Base-by-base conservation (phyloP, 2,329 filamentous ascomycete species). In the Pseudocercospora cruenta region DNA sequence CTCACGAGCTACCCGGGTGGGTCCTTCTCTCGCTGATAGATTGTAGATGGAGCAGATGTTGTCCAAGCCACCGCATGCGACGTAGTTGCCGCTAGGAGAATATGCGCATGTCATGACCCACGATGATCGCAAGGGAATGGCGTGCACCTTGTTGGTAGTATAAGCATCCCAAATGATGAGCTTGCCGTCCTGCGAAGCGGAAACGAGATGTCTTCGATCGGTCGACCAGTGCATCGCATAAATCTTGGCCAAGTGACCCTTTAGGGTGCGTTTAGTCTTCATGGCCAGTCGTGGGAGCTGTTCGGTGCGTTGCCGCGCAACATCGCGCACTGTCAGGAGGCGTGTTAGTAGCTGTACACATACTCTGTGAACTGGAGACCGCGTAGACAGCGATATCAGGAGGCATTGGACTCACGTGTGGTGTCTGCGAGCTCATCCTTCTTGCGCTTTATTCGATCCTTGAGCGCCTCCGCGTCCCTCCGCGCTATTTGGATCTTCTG, bases 101-200 rank as follows among this genome's bases (percentile, higher is more conserved):
- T 99, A 99, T 78, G 95, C 95, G 87, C 95, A 99, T 72, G 95
- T 99, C 95, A 99, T 99, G 82, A 99, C 95, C 95, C 95, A 99
- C 14, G 95, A 99, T 14, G 95, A 98, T 71, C 95, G 90, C 66
- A 99, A 86, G 36, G 95, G 95, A 75, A 99, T 98, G 80, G 95
- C 95, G 82, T 99, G 95, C 69, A 99, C 95, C 82, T 99, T 99
- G 86, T 99, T 98, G 69, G 95, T 98, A 71, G 94, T 98, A 84
- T 99, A 99, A 66, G 95, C 95, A 80, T 99, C 95, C 95, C 95
- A 99, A 79, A 99, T 98, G 81, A 99, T 99, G 73, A 99, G 89
- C 85, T 99, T 99, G 80, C 95, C 95, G 77, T 99, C 95, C 82
- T 99, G 95, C 74, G 95, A 99, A 70, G 95, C 95, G 12, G 95